Evolutionary conservation across 176 grass and related monocot genomes (phyloP).

Genomic region (Zoysia pacifica): DNA sequence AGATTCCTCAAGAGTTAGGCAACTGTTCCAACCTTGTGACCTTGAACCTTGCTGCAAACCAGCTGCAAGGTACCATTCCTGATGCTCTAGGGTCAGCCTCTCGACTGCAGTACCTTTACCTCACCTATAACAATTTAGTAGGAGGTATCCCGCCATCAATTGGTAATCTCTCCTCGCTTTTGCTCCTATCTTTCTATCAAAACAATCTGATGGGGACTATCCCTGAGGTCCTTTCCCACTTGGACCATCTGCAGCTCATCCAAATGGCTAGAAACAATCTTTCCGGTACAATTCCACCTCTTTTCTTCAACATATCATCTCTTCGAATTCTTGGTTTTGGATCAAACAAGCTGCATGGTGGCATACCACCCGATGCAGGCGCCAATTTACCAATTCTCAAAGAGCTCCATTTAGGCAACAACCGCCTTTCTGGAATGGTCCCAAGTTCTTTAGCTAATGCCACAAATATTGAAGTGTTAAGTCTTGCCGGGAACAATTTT

Average conservation of each 20-base stretch:
- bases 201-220: constrained; percentile 7
- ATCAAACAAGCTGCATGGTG: constrained; percentile 33
- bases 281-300: constrained; percentile 10
- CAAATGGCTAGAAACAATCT: constrained; percentile 16
- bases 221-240: constrained; percentile 24
- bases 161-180: constrained; percentile 7
- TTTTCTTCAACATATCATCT: constrained; percentile 38
- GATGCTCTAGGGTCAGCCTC: neutral
- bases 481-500: constrained; percentile 15
- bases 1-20: neutral
- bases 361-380: neutral
- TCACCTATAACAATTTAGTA: neutral
- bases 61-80: neutral
- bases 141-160: constrained; percentile 18
- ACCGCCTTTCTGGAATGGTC: constrained; percentile 23
- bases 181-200: neutral
- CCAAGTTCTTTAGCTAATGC: constrained; percentile 19
- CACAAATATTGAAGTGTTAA: neutral
- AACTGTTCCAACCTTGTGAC: constrained; percentile 34
- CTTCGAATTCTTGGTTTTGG: neutral
- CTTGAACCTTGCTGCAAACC: neutral
- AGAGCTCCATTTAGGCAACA: constrained; percentile 18
- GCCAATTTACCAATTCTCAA: neutral
- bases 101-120: neutral
- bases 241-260: neutral